Base-by-base conservation (phyloP, 176 grass and related monocot species). In the Raddia distichophylla region DNA sequence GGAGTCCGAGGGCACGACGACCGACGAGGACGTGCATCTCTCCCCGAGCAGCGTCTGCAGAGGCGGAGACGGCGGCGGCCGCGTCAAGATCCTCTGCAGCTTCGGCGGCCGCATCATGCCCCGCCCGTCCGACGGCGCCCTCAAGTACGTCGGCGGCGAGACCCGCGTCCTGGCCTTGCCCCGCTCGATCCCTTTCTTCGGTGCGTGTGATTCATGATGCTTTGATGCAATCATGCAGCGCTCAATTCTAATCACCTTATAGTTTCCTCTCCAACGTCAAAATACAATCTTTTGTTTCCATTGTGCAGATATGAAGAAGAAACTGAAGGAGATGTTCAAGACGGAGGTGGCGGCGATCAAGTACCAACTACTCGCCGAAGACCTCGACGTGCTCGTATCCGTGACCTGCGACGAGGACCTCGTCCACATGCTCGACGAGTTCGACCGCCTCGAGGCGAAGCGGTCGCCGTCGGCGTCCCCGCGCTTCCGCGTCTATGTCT, bases 101-200 rank as follows among this genome's bases (percentile, higher is more conserved):
- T 98, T 87, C 66, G 96, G 90, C 60, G 97, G 97, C 77, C 91
- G 84, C 82, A 99, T 99, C 83, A 44, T 90, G 32, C 97, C 89
- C 27, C 90, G 91, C 6, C 89, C 82, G 8, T 87, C 72, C 12
- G 93, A 99, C 15, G 91, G 97, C 65, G 77, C n/a, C 35, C 89
- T 99, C 65, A 95, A 95, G 71, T 99, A 93, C 78, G 78, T 93
- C 58, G 93, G 93, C 75, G 97, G 97, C 17, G 91, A 96, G 82
- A 99, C 93, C 63, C 93, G 97, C 60, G 89, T 99, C 40, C 77
- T 99, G 53, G 91, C 79, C 63, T 80, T 99, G 45, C 80, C 89
- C 17, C 89, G 97, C 58, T 99, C 87, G 34, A 83, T 96, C 79
- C 82, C 71, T 73, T 93, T 95, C 86, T 35, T 27, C 64, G 96